A percentile compares a stretch with the other conserved stretches of the same genome.
These are phyloP conservation scores for Russula griseocarnosa DNA, from an alignment of 768 basidiomycete genomes.

Conservation along the genomic window DNA sequence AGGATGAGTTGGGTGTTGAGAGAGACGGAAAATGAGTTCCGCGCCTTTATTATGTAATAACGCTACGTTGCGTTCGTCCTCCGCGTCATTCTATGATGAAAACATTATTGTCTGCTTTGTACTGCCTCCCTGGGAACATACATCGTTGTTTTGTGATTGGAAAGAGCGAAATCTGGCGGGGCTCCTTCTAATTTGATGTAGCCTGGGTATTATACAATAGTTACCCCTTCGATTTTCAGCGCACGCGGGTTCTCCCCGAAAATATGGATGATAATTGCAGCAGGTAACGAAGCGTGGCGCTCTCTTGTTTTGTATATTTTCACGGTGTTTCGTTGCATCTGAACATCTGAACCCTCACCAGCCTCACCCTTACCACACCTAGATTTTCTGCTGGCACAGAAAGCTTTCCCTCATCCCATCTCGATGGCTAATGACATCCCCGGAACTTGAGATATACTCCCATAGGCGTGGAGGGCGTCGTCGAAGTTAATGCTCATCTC, in stretches of 20 bases:
- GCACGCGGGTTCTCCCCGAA: not conserved
- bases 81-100: too few relatives aligned
- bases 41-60: too few relatives aligned
- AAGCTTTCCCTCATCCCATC: too few relatives aligned
- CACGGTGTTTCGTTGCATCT: too few relatives aligned
- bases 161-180: not conserved
- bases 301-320: not conserved
- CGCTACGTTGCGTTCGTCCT: not conserved
- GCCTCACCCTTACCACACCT: not conserved
- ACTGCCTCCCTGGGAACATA: not conserved
- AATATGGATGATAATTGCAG: too few relatives aligned
- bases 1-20: not conserved
- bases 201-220: not conserved
- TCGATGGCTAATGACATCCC: too few relatives aligned
- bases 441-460: too few relatives aligned
- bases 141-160: not conserved
- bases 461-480: not conserved
- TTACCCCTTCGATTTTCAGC: not conserved
- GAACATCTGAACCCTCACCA: too few relatives aligned
- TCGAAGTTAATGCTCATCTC: not conserved
- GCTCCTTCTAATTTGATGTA: not conserved
- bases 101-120: not conserved
- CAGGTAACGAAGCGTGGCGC: not conserved
- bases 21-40: not conserved
- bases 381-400: constrained; percentile 5